Conservation (phyloP, 441 rosid genomes). For the Populus hybrid region DNA sequence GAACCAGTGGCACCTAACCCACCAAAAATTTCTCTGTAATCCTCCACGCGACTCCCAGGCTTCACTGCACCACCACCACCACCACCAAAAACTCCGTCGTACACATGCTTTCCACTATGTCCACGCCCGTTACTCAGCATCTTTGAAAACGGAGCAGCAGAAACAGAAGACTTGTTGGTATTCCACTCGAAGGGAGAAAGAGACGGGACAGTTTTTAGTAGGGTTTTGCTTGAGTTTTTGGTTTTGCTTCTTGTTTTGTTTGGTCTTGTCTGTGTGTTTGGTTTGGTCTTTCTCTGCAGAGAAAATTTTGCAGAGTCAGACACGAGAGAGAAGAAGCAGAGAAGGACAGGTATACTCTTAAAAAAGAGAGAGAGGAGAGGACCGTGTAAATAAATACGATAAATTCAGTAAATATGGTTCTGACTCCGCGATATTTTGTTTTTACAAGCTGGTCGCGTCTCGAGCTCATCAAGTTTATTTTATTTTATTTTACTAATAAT, state of each 20-base stretch:
- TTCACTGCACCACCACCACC: constrained; percentile 17
- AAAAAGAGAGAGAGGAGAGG: neutral
- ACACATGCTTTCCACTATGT: constrained; percentile 51
- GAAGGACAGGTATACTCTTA: neutral
- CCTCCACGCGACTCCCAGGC: constrained; percentile 42
- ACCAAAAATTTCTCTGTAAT: constrained; percentile 73
- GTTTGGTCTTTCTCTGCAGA: constrained; percentile 3
- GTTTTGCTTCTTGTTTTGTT: neutral
- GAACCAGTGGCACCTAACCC: constrained; percentile 48
- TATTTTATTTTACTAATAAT: neutral
- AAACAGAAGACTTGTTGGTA: constrained; percentile 40
- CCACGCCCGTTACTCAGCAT: constrained; percentile 45
- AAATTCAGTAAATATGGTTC: neutral
- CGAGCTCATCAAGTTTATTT: neutral
- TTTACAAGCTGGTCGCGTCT: neutral
- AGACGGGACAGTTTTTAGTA: neutral
- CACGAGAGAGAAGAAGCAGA: neutral
- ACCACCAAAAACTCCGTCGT: constrained; percentile 83
- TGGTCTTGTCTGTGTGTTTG: neutral
- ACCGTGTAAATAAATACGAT: neutral
- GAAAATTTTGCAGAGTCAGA: constrained; percentile 12
- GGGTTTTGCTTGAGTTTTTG: constrained; percentile 8
- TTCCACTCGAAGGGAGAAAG: constrained; percentile 42
- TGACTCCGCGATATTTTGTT: neutral
- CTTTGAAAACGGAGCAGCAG: constrained; percentile 38